Conservation (phyloP, 805 yeast genomes). For the Yamadazyma philogaea region DNA sequence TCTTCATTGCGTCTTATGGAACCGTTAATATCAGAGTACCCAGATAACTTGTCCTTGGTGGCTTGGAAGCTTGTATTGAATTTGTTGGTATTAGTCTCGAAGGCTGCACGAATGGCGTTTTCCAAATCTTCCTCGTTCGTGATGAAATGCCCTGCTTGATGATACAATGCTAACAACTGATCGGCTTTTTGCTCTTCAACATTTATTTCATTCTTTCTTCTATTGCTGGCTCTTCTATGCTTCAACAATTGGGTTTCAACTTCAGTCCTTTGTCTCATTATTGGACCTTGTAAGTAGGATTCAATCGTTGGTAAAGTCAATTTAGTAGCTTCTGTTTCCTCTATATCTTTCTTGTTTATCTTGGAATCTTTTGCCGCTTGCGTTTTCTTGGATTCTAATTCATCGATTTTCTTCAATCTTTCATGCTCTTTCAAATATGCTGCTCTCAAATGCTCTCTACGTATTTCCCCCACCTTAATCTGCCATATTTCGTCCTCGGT, state of each 20-base stretch:
- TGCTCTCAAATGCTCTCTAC: constrained; percentile 67
- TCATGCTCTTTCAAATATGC: constrained; percentile 56
- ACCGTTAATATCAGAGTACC: constrained; percentile 27
- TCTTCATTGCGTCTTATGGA: constrained; percentile 29
- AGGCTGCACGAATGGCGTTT: constrained; percentile 55
- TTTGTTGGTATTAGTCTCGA: constrained; percentile 38
- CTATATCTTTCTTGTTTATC: constrained; percentile 28
- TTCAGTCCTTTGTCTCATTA: constrained; percentile 67
- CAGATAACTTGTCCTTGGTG: constrained; percentile 35
- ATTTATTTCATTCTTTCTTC: constrained; percentile 52
- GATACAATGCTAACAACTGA: constrained; percentile 66
- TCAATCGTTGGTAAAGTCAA: constrained; percentile 81
- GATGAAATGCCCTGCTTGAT: constrained; percentile 64
- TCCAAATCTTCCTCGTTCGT: constrained; percentile 67
- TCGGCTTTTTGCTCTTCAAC: constrained; percentile 53
- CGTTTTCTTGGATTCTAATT: constrained; percentile 27
- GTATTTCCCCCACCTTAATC: constrained; percentile 55
- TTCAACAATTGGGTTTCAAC: constrained; percentile 60
- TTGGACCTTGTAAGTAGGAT: constrained; percentile 59
- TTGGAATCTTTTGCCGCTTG: constrained; percentile 22
- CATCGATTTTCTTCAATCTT: constrained; percentile 40
- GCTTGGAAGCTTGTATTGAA: constrained; percentile 33
- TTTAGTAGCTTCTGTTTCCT: constrained; percentile 51
- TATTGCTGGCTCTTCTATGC: constrained; percentile 65
- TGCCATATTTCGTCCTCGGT: constrained; percentile 43